These are phyloP conservation scores for Stemphylium lycopersici DNA, from an alignment of 2,329 filamentous ascomycete species.

Conservation along the genomic window DNA sequence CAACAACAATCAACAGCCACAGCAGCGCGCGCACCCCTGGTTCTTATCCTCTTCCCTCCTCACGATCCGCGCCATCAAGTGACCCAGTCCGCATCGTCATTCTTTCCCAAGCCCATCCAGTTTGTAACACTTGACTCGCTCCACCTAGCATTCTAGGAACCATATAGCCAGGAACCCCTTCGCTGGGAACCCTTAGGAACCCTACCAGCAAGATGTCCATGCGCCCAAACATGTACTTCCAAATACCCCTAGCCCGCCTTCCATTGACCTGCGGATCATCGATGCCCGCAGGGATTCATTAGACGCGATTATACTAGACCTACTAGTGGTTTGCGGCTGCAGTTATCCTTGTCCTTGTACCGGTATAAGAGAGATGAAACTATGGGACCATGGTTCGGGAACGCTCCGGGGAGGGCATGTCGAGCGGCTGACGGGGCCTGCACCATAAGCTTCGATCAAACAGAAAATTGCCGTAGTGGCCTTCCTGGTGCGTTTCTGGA, in stretches of 20 bases:
- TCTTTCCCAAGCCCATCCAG: conserved; percentile 7
- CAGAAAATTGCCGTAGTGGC: conserved; percentile 8
- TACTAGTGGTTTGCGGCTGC: conserved; percentile 4
- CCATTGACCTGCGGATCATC: conserved; percentile 14
- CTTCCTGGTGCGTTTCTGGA: conserved; percentile 12
- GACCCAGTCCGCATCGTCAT: conserved; percentile 10
- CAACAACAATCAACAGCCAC: neutral
- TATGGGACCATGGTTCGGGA: conserved; percentile 12
- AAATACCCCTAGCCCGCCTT: conserved; percentile 10
- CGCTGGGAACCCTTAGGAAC: conserved; percentile 9
- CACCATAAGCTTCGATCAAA: neutral
- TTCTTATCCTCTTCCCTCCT: conserved; percentile 9
- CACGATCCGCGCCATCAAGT: conserved; percentile 7
- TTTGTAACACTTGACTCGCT: conserved; percentile 16
- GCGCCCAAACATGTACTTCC: conserved; percentile 9
- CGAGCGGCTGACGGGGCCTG: conserved; percentile 12
- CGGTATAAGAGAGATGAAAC: conserved; percentile 11
- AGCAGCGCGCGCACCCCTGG: conserved; percentile 8
- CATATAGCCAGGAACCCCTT: conserved; percentile 14
- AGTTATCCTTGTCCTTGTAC: conserved; percentile 4
- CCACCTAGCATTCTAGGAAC: conserved; percentile 17
- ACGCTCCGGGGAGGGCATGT: conserved; percentile 16
- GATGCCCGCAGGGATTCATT: conserved; percentile 14
- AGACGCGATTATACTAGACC: neutral
- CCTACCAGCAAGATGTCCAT: conserved; percentile 10